Conservation (phyloP, 106 monocot species). For the Platanthera guangdongensis region DNA sequence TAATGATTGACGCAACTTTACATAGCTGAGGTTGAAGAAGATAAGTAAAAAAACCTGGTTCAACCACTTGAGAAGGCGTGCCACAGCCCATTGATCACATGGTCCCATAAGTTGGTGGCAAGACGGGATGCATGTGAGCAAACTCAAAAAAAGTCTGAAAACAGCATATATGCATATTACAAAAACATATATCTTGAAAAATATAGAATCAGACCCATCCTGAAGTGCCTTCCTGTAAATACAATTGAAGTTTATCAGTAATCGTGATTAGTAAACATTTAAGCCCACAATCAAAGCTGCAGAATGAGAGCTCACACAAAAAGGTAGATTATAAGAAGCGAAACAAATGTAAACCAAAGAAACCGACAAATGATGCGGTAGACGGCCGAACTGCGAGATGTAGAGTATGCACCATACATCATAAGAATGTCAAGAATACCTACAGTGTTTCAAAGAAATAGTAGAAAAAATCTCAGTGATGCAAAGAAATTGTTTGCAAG, state of each 20-base stretch:
- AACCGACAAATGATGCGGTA: slow-evolving; percentile 67
- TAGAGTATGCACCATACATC: slow-evolving; percentile 97
- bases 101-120: slow-evolving; percentile 51
- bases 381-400: slow-evolving; percentile 73
- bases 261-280: background rate
- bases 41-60: slow-evolving; percentile 48
- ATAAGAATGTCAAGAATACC: slow-evolving; percentile 81
- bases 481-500: background rate
- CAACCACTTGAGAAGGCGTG: slow-evolving; percentile 85
- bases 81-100: slow-evolving; percentile 67
- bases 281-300: background rate
- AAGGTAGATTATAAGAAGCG: slow-evolving; percentile 62
- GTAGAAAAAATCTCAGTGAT: background rate
- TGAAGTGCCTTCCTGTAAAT: slow-evolving; percentile 64
- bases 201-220: slow-evolving; percentile 45
- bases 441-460: slow-evolving; percentile 11
- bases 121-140: slow-evolving; percentile 56
- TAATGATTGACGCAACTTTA: background rate
- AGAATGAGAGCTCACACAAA: slow-evolving; percentile 59
- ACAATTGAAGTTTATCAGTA: background rate
- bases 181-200: slow-evolving; percentile 83
- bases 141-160: slow-evolving; percentile 47
- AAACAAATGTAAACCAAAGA: slow-evolving; percentile 60
- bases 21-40: background rate
- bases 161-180: slow-evolving; percentile 70